Conservation (phyloP, 805 yeast species). For the Maudiozyma bulderi region DNA sequence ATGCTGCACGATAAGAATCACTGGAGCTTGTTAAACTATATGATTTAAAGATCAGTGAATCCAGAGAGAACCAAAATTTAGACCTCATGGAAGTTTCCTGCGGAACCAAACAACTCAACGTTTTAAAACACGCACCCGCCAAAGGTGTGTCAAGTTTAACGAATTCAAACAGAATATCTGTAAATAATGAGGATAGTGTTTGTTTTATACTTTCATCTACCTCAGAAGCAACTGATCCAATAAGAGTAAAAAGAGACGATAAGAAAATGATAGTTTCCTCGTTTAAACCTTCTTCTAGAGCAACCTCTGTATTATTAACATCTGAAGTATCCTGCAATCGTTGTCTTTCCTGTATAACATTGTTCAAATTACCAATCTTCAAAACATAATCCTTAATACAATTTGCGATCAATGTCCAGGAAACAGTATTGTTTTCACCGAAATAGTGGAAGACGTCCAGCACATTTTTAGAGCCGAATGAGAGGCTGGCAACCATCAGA, state of each 20-base stretch:
- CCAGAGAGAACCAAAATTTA: constrained; percentile 60
- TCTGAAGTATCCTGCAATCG: constrained; percentile 24
- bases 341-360: constrained; percentile 17
- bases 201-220: constrained; percentile 19
- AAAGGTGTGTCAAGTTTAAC: constrained; percentile 38
- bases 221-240: constrained; percentile 41
- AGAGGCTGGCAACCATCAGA: constrained; percentile 65
- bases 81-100: constrained; percentile 34
- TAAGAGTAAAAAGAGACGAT: constrained; percentile 61
- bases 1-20: constrained; percentile 35
- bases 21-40: constrained; percentile 16
- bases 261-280: constrained; percentile 73
- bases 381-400: constrained; percentile 45
- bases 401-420: constrained; percentile 48
- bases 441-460: constrained; percentile 42
- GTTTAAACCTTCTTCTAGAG: constrained; percentile 49
- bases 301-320: constrained; percentile 20
- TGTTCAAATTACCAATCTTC: constrained; percentile 31
- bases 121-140: constrained; percentile 46
- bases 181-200: constrained; percentile 16
- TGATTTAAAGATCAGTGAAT: constrained; percentile 52
- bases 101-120: constrained; percentile 48
- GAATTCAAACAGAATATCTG: constrained; percentile 36
- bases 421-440: constrained; percentile 32
- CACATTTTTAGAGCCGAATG: constrained; percentile 51